Base-by-base conservation (phyloP, 345 rosid species). In the Microcos paniculata region DNA sequence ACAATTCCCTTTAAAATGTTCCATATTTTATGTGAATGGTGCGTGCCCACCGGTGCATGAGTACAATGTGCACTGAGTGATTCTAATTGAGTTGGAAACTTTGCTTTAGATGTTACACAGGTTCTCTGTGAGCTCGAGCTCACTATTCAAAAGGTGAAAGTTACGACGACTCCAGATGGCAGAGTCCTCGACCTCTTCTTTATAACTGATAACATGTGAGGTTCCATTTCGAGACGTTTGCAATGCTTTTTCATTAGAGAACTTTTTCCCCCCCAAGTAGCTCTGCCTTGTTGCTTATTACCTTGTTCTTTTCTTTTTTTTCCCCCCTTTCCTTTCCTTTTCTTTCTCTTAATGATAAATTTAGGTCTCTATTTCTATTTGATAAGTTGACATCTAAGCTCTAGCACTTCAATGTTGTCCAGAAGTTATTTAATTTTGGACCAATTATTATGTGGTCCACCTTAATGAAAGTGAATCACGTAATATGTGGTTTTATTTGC, bases 121-220 rank as follows among this genome's bases (percentile, higher is more conserved):
- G 86, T 89, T 77, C 89, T 90, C n/a, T 83, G 86, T 59, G 96
- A 94, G 85, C 96, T 94, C 18, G 92, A 94, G 87, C 85, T 92
- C 46, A 84, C 96, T 31, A 94, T 92, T 78, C 96, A 87, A 75
- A 87, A 84, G 75, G 98, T 94, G 49, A 94, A 94, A 84, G 98
- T 94, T n/a, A 92, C 81, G 0, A 92, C 93, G 0, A 90, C 93
- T 0, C 97, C 96, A 1, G 97, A 92, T 77, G 93, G 80, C 40
- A 90, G 90, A 78, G 96, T 90, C 73, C 79, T 92, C 48, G 94
- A 94, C 74, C 97, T 92, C 77, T 92, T 94, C 89, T 92, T 94
- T 65, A 79, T 94, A 45, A 90, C 89, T 14, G 97, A 92, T 83
- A 92, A 85, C 86, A 51, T 83, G 98, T 92, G 82, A 88, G 96